Percentiles rank a stretch among this genome's conserved stretches.
These are phyloP conservation scores for Phytomonas sp. DNA, from an alignment of 208 protist genomes.

Conservation along the genomic window DNA sequence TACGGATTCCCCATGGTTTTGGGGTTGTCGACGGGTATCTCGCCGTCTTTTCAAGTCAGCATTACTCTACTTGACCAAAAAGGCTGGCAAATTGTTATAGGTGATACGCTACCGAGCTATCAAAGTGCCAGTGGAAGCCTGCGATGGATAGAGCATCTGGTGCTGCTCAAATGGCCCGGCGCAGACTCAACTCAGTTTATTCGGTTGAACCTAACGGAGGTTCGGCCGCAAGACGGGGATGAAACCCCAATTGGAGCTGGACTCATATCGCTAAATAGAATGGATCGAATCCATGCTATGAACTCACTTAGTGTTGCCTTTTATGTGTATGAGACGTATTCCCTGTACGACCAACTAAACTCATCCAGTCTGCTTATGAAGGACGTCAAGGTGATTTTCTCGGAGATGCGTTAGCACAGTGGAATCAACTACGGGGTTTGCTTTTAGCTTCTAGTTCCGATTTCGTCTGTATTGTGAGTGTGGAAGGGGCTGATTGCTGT, in stretches of 20 bases:
- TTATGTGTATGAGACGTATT: constrained; percentile 88
- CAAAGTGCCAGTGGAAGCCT: constrained; percentile 81
- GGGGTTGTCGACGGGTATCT: constrained; percentile 58
- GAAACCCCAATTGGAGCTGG: constrained; percentile 80
- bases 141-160: constrained; percentile 73
- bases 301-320: constrained; percentile 73
- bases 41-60: constrained; percentile 78
- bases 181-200: constrained; percentile 72
- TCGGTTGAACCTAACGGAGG: constrained; percentile 84
- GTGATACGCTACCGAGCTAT: constrained; percentile 78
- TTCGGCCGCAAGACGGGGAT: constrained; percentile 69
- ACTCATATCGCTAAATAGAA: constrained; percentile 65
- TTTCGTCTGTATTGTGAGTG: constrained; percentile 14
- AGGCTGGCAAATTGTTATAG: constrained; percentile 72
- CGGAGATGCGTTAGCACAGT: constrained; percentile 30
- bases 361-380: constrained; percentile 80
- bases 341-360: constrained; percentile 78
- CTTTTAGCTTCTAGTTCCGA: constrained; percentile 13
- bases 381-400: constrained; percentile 72
- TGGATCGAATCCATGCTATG: constrained; percentile 47
- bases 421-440: not conserved
- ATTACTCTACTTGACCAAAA: constrained; percentile 77
- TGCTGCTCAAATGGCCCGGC: constrained; percentile 81
- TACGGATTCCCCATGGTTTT: constrained; percentile 83
- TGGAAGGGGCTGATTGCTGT: not conserved